Conservation (phyloP, 352 stramenopile species). For the Pythium biforme region DNA sequence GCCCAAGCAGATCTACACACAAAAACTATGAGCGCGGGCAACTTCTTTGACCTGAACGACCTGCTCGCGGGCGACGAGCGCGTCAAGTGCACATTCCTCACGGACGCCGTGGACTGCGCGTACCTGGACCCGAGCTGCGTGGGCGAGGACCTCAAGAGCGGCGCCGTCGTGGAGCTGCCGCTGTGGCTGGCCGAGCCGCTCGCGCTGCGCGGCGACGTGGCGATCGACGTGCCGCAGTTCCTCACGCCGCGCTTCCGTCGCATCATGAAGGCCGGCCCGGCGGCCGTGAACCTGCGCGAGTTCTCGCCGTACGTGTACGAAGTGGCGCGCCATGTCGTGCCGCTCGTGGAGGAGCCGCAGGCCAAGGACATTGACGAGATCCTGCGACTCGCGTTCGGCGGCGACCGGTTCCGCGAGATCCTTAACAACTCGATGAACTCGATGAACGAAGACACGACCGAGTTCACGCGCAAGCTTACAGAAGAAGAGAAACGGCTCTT, state of each 20-base stretch:
- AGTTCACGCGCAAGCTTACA: constrained; percentile 75
- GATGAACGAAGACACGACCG: constrained; percentile 80
- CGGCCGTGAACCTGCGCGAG: constrained; percentile 72
- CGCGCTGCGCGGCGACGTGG: constrained; percentile 48
- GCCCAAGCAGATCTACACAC: not conserved
- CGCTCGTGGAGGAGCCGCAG: constrained; percentile 45
- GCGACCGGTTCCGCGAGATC: constrained; percentile 72
- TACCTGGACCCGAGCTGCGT: constrained; percentile 74
- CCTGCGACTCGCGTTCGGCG: constrained; percentile 68
- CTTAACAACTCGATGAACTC: constrained; percentile 86
- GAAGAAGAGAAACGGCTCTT: constrained; percentile 74
- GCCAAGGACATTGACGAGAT: constrained; percentile 74
- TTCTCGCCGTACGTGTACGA: constrained; percentile 75
- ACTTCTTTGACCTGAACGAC: constrained; percentile 74
- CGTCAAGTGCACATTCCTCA: constrained; percentile 73
- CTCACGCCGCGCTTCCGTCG: constrained; percentile 72
- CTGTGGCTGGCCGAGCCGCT: constrained; percentile 73
- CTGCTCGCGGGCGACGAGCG: constrained; percentile 81
- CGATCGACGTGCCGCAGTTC: constrained; percentile 56
- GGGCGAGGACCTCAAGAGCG: constrained; percentile 42
- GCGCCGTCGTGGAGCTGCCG: constrained; percentile 64
- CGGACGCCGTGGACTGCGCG: constrained; percentile 63
- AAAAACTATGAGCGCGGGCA: constrained; percentile 20
- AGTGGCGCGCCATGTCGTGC: constrained; percentile 58
- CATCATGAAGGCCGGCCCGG: constrained; percentile 77